These are phyloP conservation scores for Debaryomyces prosopidis DNA, from an alignment of 805 yeast genomes.

Conservation along the genomic window DNA sequence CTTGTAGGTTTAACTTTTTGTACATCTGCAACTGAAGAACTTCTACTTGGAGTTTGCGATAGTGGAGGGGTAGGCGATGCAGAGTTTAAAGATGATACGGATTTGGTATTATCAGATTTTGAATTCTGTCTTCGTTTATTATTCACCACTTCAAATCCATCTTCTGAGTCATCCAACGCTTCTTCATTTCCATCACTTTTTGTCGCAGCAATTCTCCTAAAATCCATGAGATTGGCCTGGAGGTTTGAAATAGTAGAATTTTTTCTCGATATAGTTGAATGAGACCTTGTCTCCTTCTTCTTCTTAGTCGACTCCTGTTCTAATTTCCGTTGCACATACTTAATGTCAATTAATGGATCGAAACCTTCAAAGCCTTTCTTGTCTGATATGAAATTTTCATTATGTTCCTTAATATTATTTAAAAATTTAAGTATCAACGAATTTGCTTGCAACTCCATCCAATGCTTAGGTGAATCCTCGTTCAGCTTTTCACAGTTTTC, in stretches of 20 bases:
- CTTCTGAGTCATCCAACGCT: conserved; percentile 17
- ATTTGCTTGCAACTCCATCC: conserved; percentile 22
- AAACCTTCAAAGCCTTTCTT: conserved; percentile 31
- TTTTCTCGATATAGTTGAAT: conserved; percentile 15
- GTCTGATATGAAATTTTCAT: conserved; percentile 36
- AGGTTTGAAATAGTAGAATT: conserved; percentile 16
- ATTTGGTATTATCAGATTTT: not conserved
- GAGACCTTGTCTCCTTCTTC: not conserved
- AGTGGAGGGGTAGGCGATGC: not conserved
- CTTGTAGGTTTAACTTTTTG: not conserved
- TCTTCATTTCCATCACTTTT: conserved; percentile 14
- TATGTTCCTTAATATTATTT: conserved; percentile 17
- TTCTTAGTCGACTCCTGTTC: not conserved
- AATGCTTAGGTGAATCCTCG: conserved; percentile 9
- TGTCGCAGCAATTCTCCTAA: conserved; percentile 24
- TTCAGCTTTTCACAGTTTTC: conserved; percentile 17
- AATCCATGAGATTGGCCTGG: conserved; percentile 20
- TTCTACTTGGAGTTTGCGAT: not conserved
- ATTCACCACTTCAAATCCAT: conserved; percentile 28
- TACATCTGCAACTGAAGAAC: not conserved
- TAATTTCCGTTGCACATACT: conserved; percentile 11
- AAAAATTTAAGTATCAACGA: conserved; percentile 21
- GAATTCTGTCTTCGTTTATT: conserved; percentile 15
- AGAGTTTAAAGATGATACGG: not conserved
- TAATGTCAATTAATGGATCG: conserved; percentile 37